phyloP scores from a whole-genome alignment of 192 early-diverging fungal species.

The Coemansia sp. region DNA sequence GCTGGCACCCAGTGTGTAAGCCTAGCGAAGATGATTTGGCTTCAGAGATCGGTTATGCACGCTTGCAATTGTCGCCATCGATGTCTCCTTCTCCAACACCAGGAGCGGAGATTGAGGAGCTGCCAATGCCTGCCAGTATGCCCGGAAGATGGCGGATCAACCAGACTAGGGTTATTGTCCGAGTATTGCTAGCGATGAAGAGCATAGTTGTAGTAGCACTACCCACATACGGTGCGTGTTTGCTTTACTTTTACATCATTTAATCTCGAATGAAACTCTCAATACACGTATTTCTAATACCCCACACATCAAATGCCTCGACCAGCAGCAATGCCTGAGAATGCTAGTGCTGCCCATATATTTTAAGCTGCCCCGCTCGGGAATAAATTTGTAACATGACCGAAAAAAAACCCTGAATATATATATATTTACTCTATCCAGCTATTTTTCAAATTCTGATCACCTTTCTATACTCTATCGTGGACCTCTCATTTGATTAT shows the following conservation, averaged over 20 bases:
- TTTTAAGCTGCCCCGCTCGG: too few species aligned
- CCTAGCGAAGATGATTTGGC: not conserved
- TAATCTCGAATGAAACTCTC: not conserved
- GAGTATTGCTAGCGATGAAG: conserved; percentile 3
- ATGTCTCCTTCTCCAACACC: not conserved
- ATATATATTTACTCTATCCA: not conserved
- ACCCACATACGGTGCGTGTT: conserved; percentile 13
- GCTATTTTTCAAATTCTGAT: not conserved
- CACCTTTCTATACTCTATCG: not conserved
- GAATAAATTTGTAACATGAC: not conserved
- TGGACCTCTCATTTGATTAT: not conserved
- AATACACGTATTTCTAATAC: too few species aligned
- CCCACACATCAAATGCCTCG: too few species aligned
- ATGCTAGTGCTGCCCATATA: too few species aligned
- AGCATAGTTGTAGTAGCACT: conserved; percentile 22
- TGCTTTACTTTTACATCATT: conserved; percentile 19
- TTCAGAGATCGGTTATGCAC: not conserved
- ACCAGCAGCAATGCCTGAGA: too few species aligned
- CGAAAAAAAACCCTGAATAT: not conserved
- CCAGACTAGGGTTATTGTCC: not conserved
- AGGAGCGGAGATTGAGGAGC: not conserved
- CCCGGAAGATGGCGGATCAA: not conserved
- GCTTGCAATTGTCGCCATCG: not conserved
- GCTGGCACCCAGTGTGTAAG: not conserved
- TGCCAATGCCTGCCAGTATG: conserved; percentile 4